Evolutionary conservation across 345 rosid species (phyloP).

Genomic region (Rubroshorea leprosula): DNA sequence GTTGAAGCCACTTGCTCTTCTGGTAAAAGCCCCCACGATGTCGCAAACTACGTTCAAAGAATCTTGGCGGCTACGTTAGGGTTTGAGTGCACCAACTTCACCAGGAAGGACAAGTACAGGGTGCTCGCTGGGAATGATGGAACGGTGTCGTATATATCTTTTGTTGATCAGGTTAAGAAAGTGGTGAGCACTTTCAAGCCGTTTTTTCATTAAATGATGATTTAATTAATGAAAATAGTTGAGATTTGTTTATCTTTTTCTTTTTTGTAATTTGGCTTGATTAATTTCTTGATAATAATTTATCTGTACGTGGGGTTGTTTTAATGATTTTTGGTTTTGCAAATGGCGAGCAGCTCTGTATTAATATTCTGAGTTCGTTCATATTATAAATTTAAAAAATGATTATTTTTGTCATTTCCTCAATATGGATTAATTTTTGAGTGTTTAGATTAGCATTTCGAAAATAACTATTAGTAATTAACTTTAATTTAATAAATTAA

Average conservation of each 20-base stretch:
- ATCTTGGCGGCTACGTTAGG: constrained; percentile 79
- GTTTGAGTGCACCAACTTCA: constrained; percentile 88
- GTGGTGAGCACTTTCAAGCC: constrained; percentile 59
- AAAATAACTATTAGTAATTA: no score
- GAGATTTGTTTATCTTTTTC: neutral
- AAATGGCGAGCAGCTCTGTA: neutral
- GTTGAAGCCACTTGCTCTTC: constrained; percentile 80
- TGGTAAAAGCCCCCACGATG: constrained; percentile 87
- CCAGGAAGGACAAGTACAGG: constrained; percentile 81
- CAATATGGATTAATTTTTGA: no score
- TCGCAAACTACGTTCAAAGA: constrained; percentile 85
- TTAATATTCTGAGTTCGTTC: neutral
- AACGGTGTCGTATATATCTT: constrained; percentile 50
- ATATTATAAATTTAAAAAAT: no score
- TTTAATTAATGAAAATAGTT: neutral
- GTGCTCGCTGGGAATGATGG: constrained; percentile 87
- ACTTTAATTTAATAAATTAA: no score
- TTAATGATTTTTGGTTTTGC: neutral
- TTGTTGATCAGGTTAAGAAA: constrained; percentile 46
- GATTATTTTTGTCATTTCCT: no score
- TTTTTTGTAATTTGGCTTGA: neutral
- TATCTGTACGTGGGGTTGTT: neutral
- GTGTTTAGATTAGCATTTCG: no score
- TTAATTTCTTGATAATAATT: no score
- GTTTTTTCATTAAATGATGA: constrained; percentile 28